phyloP scores from a whole-genome alignment of 768 basidiomycete genomes.

The Lentinula sp. region DNA sequence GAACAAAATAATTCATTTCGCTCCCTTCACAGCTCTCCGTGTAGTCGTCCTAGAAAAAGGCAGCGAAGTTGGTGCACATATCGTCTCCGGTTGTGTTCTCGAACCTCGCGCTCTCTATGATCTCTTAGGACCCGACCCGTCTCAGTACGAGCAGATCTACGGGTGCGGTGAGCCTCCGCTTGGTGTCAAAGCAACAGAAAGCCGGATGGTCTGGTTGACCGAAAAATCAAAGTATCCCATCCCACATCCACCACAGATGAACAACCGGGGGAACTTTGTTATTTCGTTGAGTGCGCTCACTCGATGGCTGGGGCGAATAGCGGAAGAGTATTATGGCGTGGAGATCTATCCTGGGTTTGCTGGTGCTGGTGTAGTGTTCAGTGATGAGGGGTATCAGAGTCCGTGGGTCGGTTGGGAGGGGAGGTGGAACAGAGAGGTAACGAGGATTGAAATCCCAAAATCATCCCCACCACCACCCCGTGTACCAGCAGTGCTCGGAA shows the following conservation, averaged over 20 bases:
- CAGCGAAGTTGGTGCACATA: conserved; percentile 87
- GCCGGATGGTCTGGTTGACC: conserved; percentile 85
- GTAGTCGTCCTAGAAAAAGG: conserved; percentile 97
- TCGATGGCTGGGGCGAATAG: conserved; percentile 82
- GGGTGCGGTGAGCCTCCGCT: conserved; percentile 58
- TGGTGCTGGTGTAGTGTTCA: conserved; percentile 76
- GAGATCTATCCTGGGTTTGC: conserved; percentile 98
- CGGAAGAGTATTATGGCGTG: conserved; percentile 74
- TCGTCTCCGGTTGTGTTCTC: conserved; percentile 92
- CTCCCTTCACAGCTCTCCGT: conserved; percentile 72
- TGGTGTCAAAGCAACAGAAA: conserved; percentile 70
- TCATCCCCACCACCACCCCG: conserved; percentile 5
- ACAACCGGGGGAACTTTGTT: conserved; percentile 85
- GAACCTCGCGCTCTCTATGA: conserved; percentile 91
- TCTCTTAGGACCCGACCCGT: conserved; percentile 38
- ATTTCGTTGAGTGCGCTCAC: conserved; percentile 85
- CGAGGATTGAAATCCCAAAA: not conserved
- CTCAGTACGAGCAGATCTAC: conserved; percentile 4
- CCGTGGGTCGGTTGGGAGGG: conserved; percentile 25
- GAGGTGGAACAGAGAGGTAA: conserved; percentile 16
- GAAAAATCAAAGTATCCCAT: conserved; percentile 54
- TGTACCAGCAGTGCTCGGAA: conserved; percentile 61
- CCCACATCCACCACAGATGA: conserved; percentile 97
- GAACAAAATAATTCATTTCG: too few species aligned
- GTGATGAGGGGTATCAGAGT: conserved; percentile 42